phyloP scores from a whole-genome alignment of 352 stramenopile species.

The Blastocystis sp. region DNA sequence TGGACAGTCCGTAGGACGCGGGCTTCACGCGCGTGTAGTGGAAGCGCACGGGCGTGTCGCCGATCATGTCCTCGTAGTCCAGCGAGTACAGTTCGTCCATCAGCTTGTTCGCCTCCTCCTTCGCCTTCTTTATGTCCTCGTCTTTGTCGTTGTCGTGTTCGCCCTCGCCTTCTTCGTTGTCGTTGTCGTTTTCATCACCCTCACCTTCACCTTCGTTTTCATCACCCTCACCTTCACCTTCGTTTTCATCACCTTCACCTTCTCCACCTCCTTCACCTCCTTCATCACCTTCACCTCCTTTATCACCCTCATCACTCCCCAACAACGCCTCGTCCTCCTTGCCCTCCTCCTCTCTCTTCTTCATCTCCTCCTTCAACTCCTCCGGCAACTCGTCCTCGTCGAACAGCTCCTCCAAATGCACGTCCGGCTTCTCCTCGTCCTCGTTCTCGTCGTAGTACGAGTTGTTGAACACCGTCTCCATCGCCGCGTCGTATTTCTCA shows the following conservation, averaged over 20 bases:
- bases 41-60: conserved; percentile 91
- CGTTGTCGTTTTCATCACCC: conserved; percentile 77
- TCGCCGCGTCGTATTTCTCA: conserved; percentile 92
- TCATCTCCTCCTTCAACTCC: conserved; percentile 75
- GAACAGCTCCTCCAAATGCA: conserved; percentile 84
- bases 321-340: conserved; percentile 75
- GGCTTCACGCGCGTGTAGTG: conserved; percentile 92
- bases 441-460: conserved; percentile 92
- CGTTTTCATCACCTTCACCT: conserved; percentile 75
- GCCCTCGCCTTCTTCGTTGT: conserved; percentile 76
- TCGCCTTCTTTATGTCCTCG: conserved; percentile 78
- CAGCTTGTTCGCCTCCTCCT: conserved; percentile 86
- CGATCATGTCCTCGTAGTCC: conserved; percentile 98
- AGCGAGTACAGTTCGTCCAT: conserved; percentile 95
- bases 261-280: conserved; percentile 74
- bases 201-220: conserved; percentile 77
- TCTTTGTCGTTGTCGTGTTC: conserved; percentile 80
- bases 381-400: conserved; percentile 80
- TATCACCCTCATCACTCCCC: conserved; percentile 39
- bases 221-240: conserved; percentile 74
- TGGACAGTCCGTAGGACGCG: conserved; percentile 94
- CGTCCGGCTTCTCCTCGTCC: conserved; percentile 79
- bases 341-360: conserved; percentile 75
- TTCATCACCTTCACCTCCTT: conserved; percentile 75
- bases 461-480: conserved; percentile 94